Evolutionary conservation across 1,284 basidiomycete species (phyloP), one percentile per base, ranked within the genome.

Genomic region (Mycena sp.): DNA sequence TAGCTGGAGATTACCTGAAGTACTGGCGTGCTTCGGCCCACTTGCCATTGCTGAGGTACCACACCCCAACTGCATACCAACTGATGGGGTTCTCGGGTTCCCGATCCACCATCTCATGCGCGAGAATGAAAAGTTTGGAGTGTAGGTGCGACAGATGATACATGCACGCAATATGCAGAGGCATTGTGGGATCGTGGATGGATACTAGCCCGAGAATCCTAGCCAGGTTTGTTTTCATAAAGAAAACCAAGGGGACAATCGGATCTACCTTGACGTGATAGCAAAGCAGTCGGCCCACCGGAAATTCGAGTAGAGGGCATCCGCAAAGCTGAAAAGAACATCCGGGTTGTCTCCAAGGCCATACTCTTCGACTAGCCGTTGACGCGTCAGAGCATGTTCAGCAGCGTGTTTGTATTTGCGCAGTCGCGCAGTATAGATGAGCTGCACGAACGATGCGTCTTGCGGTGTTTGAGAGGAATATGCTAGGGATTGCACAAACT

Each of bases 41-140:
- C 69, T 96, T 91, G 57, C 87, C 86, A 17, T 90, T 88, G 28
- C 89, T 87, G 57, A 97, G 87, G 75, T 99, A 99, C 95, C 97
- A 99, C 38, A 98, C 88, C 0, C 97, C 98, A 21, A 99, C 98
- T 2, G 97, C 96, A 77, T 99, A 99, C 98, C 98, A 99, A 68
- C 94, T 95, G 50, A 95, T 87, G 0, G 95, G 90, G 43, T 92
- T 91, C 71, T 96, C 93, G 0, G 98, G 96, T 72, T 98, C 95
- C 49, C 88, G 88, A 53, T 98, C 94, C 12, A 99, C 96, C 70
- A 99, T 86, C 71, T 97, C 93, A 73, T 99, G 98, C 0, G 98
- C 96, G 29, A 99, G 85, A 67, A 99, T 89, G 79, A 98, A 99
- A 1, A 99, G 85, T 66, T 92, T 91, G 1, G 96, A 95, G 67